Conservation (phyloP, 2,329 filamentous ascomycete species). For the Byssochlamys sp. region DNA sequence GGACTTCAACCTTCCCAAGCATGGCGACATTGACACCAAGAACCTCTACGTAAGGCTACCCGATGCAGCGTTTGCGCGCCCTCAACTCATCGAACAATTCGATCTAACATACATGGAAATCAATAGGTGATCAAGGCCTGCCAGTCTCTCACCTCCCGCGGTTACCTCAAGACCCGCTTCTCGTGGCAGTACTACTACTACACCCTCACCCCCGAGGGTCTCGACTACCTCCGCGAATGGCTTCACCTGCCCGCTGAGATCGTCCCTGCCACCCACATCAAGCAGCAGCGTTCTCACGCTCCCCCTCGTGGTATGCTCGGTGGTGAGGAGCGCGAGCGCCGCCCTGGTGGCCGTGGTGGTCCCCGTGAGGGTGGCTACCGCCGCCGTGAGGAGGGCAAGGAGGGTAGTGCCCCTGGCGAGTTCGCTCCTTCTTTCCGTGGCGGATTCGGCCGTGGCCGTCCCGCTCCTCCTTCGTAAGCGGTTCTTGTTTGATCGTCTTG, state of each 20-base stretch:
- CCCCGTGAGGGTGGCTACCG: constrained; percentile 76
- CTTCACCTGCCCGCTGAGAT: constrained; percentile 99
- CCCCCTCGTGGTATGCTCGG: constrained; percentile 98
- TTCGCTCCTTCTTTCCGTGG: constrained; percentile 89
- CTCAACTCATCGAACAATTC: constrained; percentile 2
- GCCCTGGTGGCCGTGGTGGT: constrained; percentile 74
- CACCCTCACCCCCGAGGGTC: constrained; percentile 97
- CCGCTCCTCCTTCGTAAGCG: constrained; percentile 51
- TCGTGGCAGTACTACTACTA: constrained; percentile 99
- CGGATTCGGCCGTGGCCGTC: constrained; percentile 81
- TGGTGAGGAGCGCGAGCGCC: constrained; percentile 69
- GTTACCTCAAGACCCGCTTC: constrained; percentile 99
- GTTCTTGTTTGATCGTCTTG: constrained; percentile 24
- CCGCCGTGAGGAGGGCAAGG: constrained; percentile 79
- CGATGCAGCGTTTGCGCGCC: not conserved
- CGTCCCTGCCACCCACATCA: constrained; percentile 98
- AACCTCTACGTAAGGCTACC: constrained; percentile 68
- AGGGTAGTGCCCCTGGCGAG: constrained; percentile 82
- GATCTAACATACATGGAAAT: constrained; percentile 3
- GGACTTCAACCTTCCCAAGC: constrained; percentile 97
- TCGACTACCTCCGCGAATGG: constrained; percentile 99
- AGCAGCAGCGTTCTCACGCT: constrained; percentile 98
- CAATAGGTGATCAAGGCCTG: constrained; percentile 81
- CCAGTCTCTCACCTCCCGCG: constrained; percentile 95
- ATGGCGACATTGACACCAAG: constrained; percentile 97